phyloP scores from a whole-genome alignment of 1,284 basidiomycete species.

The Ganoderma resinaceum region DNA sequence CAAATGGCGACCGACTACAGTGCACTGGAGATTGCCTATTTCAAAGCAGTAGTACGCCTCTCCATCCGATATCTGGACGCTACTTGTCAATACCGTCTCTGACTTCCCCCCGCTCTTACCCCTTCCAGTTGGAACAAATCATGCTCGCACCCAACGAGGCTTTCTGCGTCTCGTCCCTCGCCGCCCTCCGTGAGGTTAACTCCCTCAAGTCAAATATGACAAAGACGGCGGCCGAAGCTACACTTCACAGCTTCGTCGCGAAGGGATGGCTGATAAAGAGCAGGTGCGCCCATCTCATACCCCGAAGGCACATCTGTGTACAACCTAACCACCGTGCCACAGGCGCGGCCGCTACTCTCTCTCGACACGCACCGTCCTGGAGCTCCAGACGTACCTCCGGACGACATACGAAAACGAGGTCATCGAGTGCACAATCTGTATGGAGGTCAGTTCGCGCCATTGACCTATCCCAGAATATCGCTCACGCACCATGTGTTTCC shows the following conservation, averaged over 20 bases:
- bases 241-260: constrained; percentile 81
- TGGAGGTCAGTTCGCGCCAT: constrained; percentile 55
- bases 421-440: constrained; percentile 79
- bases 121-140: constrained; percentile 82
- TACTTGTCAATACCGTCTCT: background rate
- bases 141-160: constrained; percentile 79
- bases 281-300: constrained; percentile 57
- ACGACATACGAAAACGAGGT: constrained; percentile 75
- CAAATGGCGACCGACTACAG: constrained; percentile 86
- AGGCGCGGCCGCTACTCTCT: constrained; percentile 76
- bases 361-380: constrained; percentile 76
- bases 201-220: constrained; percentile 72
- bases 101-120: background rate
- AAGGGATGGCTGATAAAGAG: constrained; percentile 83
- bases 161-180: constrained; percentile 78
- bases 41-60: constrained; percentile 75
- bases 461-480: background rate
- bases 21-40: constrained; percentile 79
- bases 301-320: background rate
- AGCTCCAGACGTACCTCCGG: constrained; percentile 78
- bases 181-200: constrained; percentile 75
- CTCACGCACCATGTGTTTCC: background rate
- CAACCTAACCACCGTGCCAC: constrained; percentile 1
- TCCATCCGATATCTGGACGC: background rate
- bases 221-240: constrained; percentile 75